Base-by-base conservation (phyloP, 192 early-diverging fungal species). In the Coemansia sp. region DNA sequence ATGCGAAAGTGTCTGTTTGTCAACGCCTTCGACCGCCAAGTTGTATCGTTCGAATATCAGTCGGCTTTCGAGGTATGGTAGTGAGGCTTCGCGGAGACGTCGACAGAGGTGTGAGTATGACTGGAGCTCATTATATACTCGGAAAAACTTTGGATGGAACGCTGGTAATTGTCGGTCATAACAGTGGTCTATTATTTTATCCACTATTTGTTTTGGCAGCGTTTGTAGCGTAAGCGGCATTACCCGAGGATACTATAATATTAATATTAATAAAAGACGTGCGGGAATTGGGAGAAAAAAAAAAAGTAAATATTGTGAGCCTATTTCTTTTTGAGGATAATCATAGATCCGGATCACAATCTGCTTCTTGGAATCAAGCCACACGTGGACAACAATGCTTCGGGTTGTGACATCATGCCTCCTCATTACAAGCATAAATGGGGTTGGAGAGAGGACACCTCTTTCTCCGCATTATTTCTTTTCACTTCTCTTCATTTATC, bases 41-140 rank as follows among this genome's bases (percentile, higher is more conserved):
- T 81, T 75, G 64, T 73, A 72, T 10, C 70, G 61, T 64, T 81
- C 78, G 27, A 81, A 76, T 24, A 81, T 62, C 44, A 81, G 39
- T 19, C 69, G 61, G 20, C 46, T 42, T 13, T 44, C 45, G 29
- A 76, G 27, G 31, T 67, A 59, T 24, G 70, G 67, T 20, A 41
- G 45, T 17, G 70, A 63, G 4, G 67, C 65, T 12, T 39, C 69
- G 8, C 76, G 65, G 2, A 78, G 58, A n/a, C 56, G 39, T 31
- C 50, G 69, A 19, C 72, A 71, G 17, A 80, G 20, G 8, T 58
- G 62, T 31, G 69, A 51, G 5, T 71, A 66, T 51, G 74, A 42
- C 2, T 51, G 38, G 60, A 71, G 39, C 19, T 56, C 42, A 41
- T 24, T 36, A 50, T 76, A 62, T 32, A 44, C 27, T 32, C 70